Evolutionary conservation across 352 stramenopile species (phyloP).

Genomic region (Pythium phragmitis): DNA sequence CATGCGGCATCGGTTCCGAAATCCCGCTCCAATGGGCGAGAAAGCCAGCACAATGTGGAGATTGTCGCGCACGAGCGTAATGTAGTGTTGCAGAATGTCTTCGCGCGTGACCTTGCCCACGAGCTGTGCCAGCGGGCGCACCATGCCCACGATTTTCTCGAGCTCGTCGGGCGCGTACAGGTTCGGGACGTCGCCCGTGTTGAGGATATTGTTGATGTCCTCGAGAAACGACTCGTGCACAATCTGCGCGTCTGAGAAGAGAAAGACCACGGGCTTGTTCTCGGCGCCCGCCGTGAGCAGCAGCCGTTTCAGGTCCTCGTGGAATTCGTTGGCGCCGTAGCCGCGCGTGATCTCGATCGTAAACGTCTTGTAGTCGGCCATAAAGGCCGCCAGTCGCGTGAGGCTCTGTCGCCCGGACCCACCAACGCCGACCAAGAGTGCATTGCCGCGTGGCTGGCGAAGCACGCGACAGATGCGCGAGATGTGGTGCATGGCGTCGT

Average conservation of each 20-base stretch:
- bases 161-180: constrained; percentile 91
- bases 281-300: constrained; percentile 87
- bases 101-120: constrained; percentile 83
- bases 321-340: constrained; percentile 90
- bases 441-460: constrained; percentile 90
- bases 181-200: constrained; percentile 93
- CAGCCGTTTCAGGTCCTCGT: constrained; percentile 92
- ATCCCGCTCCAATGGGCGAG: constrained; percentile 90
- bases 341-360: constrained; percentile 93
- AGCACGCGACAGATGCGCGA: constrained; percentile 92
- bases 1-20: constrained; percentile 92
- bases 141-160: constrained; percentile 87
- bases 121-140: constrained; percentile 74
- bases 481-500: constrained; percentile 93
- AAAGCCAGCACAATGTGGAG: constrained; percentile 94
- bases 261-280: constrained; percentile 88
- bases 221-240: constrained; percentile 93
- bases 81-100: constrained; percentile 85
- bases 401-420: constrained; percentile 90
- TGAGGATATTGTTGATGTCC: constrained; percentile 95
- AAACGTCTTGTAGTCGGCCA: constrained; percentile 90
- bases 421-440: constrained; percentile 90
- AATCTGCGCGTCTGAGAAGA: constrained; percentile 94
- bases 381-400: constrained; percentile 89
- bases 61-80: constrained; percentile 92